Evolutionary conservation across 306 rosid species (phyloP), one percentile per base, ranked within the genome.

Genomic region (Pachyrhizus erosus): DNA sequence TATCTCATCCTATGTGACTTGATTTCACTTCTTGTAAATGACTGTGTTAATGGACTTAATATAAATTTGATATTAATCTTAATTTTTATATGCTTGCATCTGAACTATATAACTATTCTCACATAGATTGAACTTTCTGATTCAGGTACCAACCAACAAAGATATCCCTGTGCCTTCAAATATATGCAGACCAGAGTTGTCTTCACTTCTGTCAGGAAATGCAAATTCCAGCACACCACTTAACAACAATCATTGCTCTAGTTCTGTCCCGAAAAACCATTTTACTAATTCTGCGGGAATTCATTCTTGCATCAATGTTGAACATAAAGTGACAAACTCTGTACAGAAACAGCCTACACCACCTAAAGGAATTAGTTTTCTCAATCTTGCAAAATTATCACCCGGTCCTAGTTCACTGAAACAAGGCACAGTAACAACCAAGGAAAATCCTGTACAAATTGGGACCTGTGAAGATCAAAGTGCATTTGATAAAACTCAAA

Each of bases 301-400:
- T 62, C 65, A 73, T 66, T 67, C 82, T 80, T 75, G 5, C 51
- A 57, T 60, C 33, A 83, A 39, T 87, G 54, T 74, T 43, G 82
- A 77, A 54, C 81, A 76, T 74, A 86, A 66, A 68, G 76, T 26
- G 62, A 29, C 84, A 34, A 55, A 55, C 87, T 69, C 77, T 24
- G 20, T 76, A 12, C 51, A 61, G 68, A 86, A 78, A 84, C 84
- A 85, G 49, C 75, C 80, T 43, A 84, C 51, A 34, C 72, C 75
- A 79, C 90, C 92, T 13, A 86, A 77, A 83, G 96, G 95, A 86
- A 81, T 88, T 77, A 86, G 87, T 72, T 82, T 90, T 79, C 80
- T 86, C 73, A 82, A 87, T 85, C 79, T 85, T 84, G 80, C 84
- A 49, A 85, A 83, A 39, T 76, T 85, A 66, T 76, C 82, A 40